Evolutionary conservation across 2,329 filamentous ascomycete genomes (phyloP).

Genomic region (Aspergillus melleus): DNA sequence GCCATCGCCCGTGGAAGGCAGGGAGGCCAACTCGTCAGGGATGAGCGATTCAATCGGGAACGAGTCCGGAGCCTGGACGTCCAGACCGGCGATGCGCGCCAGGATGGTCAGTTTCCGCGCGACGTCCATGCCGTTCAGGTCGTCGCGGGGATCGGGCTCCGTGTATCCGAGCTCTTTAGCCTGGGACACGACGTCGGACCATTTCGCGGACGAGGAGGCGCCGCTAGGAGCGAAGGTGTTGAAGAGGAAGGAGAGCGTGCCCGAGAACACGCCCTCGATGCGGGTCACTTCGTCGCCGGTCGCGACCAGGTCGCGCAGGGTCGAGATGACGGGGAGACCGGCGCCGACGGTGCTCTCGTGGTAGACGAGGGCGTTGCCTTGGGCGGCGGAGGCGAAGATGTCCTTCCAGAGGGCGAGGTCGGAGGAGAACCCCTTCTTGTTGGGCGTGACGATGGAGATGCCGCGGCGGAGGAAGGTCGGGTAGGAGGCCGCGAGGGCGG

Average conservation of each 20-base stretch:
- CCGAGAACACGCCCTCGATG: conserved; percentile 96
- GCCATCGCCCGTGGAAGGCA: conserved; percentile 53
- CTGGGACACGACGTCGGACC: conserved; percentile 87
- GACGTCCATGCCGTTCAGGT: conserved; percentile 84
- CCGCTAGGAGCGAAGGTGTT: conserved; percentile 90
- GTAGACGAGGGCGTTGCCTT: conserved; percentile 72
- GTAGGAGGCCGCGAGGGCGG: conserved; percentile 80
- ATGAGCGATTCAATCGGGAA: conserved; percentile 96
- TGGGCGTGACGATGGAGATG: conserved; percentile 90
- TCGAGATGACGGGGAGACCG: conserved; percentile 89
- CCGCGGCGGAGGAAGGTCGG: conserved; percentile 77
- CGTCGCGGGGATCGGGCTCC: conserved; percentile 82
- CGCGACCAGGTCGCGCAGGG: conserved; percentile 87
- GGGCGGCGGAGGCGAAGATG: conserved; percentile 73
- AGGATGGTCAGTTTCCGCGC: conserved; percentile 96
- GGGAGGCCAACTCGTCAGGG: conserved; percentile 78
- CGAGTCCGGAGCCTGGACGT: conserved; percentile 77
- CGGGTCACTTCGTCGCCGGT: conserved; percentile 89
- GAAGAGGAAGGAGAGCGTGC: conserved; percentile 97
- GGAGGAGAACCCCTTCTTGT: conserved; percentile 96
- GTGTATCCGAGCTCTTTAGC: conserved; percentile 93
- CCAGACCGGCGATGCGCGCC: conserved; percentile 78
- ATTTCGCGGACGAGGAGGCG: conserved; percentile 60
- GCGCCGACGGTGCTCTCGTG: conserved; percentile 95
- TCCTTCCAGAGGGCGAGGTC: conserved; percentile 78